Evolutionary conservation across 2,329 filamentous ascomycete species (phyloP).

Genomic region (Claviceps pazoutovae): DNA sequence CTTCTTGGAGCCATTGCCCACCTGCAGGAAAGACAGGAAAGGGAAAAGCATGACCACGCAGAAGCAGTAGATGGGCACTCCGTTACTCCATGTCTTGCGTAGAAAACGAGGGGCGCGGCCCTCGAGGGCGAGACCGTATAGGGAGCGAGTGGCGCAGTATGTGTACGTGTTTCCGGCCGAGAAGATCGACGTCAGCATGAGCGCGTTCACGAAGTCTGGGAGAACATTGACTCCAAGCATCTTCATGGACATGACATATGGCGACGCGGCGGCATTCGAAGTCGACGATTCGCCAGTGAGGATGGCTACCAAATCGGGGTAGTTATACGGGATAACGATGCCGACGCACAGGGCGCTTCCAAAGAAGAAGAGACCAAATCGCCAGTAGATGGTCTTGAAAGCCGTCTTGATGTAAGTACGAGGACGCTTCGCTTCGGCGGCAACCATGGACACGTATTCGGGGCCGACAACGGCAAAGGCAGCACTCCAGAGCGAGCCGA

Average conservation of each 20-base stretch:
- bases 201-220: constrained; percentile 44
- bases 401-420: constrained; percentile 50
- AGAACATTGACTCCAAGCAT: constrained; percentile 38
- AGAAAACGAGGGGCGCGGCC: constrained; percentile 38
- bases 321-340: constrained; percentile 52
- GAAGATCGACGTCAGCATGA: constrained; percentile 29
- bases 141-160: constrained; percentile 35
- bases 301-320: constrained; percentile 36
- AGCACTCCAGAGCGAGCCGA: constrained; percentile 51
- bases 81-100: constrained; percentile 42
- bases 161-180: constrained; percentile 37
- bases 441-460: constrained; percentile 55
- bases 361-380: constrained; percentile 58
- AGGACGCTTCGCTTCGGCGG: constrained; percentile 54
- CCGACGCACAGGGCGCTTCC: constrained; percentile 53
- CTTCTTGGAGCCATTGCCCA: constrained; percentile 31
- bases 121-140: constrained; percentile 36
- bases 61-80: constrained; percentile 48
- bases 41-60: constrained; percentile 37
- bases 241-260: constrained; percentile 49
- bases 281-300: constrained; percentile 26
- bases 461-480: constrained; percentile 51
- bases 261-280: constrained; percentile 40
- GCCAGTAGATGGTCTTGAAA: constrained; percentile 61
- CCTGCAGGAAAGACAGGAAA: constrained; percentile 37